Conservation (phyloP, 2,329 filamentous ascomycete species). For the Colletotrichum sp. region DNA sequence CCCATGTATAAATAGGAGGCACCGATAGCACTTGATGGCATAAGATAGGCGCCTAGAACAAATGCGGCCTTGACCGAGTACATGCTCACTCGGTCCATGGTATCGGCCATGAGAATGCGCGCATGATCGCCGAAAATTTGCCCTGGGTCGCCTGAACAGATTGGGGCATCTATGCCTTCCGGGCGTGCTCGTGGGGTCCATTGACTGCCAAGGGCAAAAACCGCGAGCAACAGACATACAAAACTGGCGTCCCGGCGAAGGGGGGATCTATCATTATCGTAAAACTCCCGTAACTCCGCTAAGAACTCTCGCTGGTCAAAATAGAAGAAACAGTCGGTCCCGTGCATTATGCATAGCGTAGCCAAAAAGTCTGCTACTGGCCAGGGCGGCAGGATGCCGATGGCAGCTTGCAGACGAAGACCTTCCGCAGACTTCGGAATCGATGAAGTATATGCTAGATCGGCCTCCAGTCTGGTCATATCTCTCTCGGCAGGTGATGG, state of each 20-base stretch:
- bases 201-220: conserved; percentile 35
- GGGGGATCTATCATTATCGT: conserved; percentile 23
- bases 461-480: conserved; percentile 24
- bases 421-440: conserved; percentile 20
- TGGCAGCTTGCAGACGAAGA: conserved; percentile 22
- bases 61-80: conserved; percentile 35
- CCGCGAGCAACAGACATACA: conserved; percentile 27
- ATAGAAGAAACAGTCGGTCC: conserved; percentile 30
- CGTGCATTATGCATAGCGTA: conserved; percentile 28
- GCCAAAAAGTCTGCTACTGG: conserved; percentile 29
- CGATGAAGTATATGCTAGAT: conserved; percentile 14
- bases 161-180: conserved; percentile 10
- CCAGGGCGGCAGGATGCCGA: conserved; percentile 27
- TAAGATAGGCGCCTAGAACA: conserved; percentile 35
- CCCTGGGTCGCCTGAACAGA: conserved; percentile 29
- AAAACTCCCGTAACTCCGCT: conserved; percentile 28
- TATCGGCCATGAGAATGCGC: conserved; percentile 33
- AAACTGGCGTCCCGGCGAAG: conserved; percentile 27
- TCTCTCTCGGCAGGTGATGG: conserved; percentile 21
- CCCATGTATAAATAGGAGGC: conserved; percentile 35
- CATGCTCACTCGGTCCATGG: conserved; percentile 34
- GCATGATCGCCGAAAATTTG: conserved; percentile 33
- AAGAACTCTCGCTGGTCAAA: conserved; percentile 28
- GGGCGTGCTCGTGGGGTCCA: conserved; percentile 34
- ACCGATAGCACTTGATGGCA: conserved; percentile 35